Evolutionary conservation across 306 rosid species (phyloP).

Genomic region (Castanea sativa): DNA sequence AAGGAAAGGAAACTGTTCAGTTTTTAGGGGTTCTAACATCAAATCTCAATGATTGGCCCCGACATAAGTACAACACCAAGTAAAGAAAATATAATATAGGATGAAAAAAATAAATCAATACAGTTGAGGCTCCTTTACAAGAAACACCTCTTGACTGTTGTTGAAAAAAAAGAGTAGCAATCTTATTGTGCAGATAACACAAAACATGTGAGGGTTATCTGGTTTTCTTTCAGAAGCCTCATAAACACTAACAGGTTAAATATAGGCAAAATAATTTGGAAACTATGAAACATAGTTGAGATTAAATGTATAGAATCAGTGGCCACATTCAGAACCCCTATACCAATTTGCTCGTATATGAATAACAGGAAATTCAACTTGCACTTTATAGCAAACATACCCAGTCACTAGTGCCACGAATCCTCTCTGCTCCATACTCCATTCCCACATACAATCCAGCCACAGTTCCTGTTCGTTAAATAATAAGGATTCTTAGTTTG

Average conservation of each 20-base stretch:
- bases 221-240: not conserved
- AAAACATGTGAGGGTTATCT: not conserved
- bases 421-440: slow-evolving; percentile 72
- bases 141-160: not conserved
- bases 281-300: not conserved
- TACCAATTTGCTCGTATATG: not conserved
- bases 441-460: slow-evolving; percentile 82
- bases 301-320: not conserved
- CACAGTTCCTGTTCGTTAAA: slow-evolving; percentile 50
- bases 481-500: slow-evolving; percentile 1
- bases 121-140: not conserved
- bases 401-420: slow-evolving; percentile 89
- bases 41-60: no score
- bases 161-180: not conserved
- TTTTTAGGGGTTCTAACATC: no score
- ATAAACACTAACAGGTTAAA: not conserved
- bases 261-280: not conserved
- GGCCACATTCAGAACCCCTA: not conserved
- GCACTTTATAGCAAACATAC: slow-evolving; percentile 39
- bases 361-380: slow-evolving; percentile 6
- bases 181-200: not conserved
- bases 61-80: no score
- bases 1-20: not conserved
- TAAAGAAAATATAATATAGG: no score
- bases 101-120: not conserved